Conservation (phyloP, 306 rosid species). For the Cicer yamashitae region DNA sequence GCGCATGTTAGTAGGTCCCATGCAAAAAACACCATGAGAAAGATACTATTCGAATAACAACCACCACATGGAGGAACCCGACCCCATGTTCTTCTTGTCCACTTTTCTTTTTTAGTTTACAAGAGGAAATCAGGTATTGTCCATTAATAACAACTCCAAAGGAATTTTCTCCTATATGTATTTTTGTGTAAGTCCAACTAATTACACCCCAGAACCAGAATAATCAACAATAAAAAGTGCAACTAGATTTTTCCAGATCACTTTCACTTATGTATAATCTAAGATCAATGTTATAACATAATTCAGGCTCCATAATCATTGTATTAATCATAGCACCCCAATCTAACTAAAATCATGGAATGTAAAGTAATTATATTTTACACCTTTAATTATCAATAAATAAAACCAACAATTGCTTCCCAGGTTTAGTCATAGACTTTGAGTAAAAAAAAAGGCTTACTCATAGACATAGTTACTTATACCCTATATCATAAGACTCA, state of each 20-base stretch:
- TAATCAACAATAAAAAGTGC: neutral
- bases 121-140: neutral
- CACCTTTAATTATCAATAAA: constrained; percentile 15
- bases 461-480: neutral
- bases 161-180: constrained; percentile 38
- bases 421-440: neutral
- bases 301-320: constrained; percentile 47
- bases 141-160: constrained; percentile 37
- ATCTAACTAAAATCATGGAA: constrained; percentile 40
- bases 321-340: constrained; percentile 48
- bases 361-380: constrained; percentile 35
- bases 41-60: constrained; percentile 59
- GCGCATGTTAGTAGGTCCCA: constrained; percentile 70
- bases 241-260: constrained; percentile 47
- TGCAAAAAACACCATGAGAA: constrained; percentile 44
- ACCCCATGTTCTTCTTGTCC: constrained; percentile 59
- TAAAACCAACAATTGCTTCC: constrained; percentile 23
- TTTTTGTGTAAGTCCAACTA: constrained; percentile 35
- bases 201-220: constrained; percentile 34
- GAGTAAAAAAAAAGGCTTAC: too few species aligned
- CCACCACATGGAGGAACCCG: constrained; percentile 68
- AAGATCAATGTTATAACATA: constrained; percentile 12
- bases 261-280: constrained; percentile 46
- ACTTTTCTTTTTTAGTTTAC: constrained; percentile 7
- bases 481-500: neutral